Evolutionary conservation across 495 filamentous ascomycete species (phyloP), one percentile per base, ranked within the genome.

Genomic region (Penicillium ochrochloron): DNA sequence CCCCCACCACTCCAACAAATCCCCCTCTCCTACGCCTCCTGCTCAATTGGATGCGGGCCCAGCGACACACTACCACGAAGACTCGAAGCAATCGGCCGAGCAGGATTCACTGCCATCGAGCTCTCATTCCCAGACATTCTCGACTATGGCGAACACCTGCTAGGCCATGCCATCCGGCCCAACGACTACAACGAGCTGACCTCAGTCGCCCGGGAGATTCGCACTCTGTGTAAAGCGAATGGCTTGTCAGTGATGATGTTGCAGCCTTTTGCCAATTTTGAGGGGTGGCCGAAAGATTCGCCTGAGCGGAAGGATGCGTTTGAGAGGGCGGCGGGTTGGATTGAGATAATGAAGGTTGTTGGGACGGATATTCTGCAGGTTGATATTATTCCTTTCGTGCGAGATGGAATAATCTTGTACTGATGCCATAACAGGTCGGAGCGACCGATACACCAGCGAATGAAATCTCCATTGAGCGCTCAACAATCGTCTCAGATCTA

Each of bases 221-320:
- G 77, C 25, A 75, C 71, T 4, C 67, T 89, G 35, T 89, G 84
- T 62, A 71, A 84, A 19, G 71, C 79, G 21, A 77, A 84, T 34
- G 66, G 74, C 0, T 78, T 94, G 7, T 78, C 76, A 27, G 85
- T 94, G 48, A 79, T 94, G 68, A 90, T 92, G 78, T 73, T 96
- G 11, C 92, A 94, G 68, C 90, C 92, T 0, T 93, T 94, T 68
- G 75, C 87, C 8, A 90, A 93, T 61, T 93, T 93, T 66, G 92
- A 96, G 67, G 92, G 91, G 7, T 95, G 91, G 89, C 75, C 79
- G 2, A 78, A 79, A 23, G 87, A 78, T 0, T 84, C 82, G 7
- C 60, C 69, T 4, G 85, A 89, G 71, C 73, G 89, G 21, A 77
- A 86, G 29, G 86, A 90, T 53, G 91, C 89, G 0, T 92, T 92